These are phyloP conservation scores for Cyclotella atomus DNA, from an alignment of 108 stramenopile species.

Conservation along the genomic window DNA sequence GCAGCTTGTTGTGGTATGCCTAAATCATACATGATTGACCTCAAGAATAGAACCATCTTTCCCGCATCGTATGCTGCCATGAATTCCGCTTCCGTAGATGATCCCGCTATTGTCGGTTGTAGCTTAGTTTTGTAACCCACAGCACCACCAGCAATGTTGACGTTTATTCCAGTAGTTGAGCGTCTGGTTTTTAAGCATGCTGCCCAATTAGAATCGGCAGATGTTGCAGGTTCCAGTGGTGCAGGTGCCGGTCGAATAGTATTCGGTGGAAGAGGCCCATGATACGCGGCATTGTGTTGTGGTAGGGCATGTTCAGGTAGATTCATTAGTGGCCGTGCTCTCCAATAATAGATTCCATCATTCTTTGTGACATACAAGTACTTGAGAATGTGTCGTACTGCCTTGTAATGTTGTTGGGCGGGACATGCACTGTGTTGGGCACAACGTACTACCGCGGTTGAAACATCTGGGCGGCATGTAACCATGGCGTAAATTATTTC, in stretches of 20 bases:
- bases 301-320: slow-evolving; percentile 13
- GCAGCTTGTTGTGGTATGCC: slow-evolving; percentile 33
- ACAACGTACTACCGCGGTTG: slow-evolving; percentile 13
- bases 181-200: slow-evolving; percentile 23
- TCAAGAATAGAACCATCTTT: slow-evolving; percentile 27
- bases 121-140: slow-evolving; percentile 17
- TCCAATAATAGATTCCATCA: slow-evolving; percentile 36
- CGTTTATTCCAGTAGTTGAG: slow-evolving; percentile 30
- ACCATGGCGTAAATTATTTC: slow-evolving; percentile 50
- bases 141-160: slow-evolving; percentile 38
- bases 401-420: background rate
- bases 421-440: background rate
- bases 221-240: background rate
- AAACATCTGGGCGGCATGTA: slow-evolving; percentile 45
- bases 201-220: slow-evolving; percentile 44
- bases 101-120: slow-evolving; percentile 27
- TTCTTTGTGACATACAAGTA: slow-evolving; percentile 1
- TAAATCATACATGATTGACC: slow-evolving; percentile 40
- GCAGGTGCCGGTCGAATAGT: background rate
- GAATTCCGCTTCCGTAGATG: too few species aligned
- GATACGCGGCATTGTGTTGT: background rate
- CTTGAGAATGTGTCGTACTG: background rate
- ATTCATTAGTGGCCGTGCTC: background rate
- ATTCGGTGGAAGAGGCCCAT: background rate
- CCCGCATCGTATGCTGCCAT: slow-evolving; percentile 43